Base-by-base conservation (phyloP, 345 rosid genomes). In the Syzygium grande region DNA sequence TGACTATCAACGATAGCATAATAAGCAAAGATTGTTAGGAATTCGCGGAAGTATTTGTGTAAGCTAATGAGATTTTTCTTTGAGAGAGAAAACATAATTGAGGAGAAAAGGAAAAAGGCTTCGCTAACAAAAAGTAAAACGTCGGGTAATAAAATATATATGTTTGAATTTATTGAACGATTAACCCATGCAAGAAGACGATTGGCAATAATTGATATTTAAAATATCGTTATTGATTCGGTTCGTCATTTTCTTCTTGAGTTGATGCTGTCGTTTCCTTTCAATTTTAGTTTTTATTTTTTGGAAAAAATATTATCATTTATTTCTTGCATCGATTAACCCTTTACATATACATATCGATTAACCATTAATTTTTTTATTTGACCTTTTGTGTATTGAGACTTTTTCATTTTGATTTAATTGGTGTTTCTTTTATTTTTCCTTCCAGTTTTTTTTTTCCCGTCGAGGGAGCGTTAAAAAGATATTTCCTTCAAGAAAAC, bases 41-140 rank as follows among this genome's bases (percentile, higher is more conserved):
- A 22, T 10, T 0, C 13, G n/a, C 11, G 12, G 2, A 55, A 21
- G 5, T 22, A 22, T 4, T 22, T 55, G 14, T 9, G 22, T 0
- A 9, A 9, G 22, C 12, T 21, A 22, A 55, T 22, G 1, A 55
- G 23, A 55, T 55, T 17, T 55, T 3, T 55, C n/a, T n/a, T 21
- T 9, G 59, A 21, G 27, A 55, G 22, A 55, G 8, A 11, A 55
- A 22, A 55, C 12, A 11, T 55, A 55, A 55, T 9, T 23, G 14
- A 55, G 61, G 9, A 56, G n/a, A 56, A 25, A 22, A 23, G n/a
- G 12, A 0, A 9, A 55, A 55, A 9, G 5, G n/a, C 61, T 56
- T 56, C 13, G 5, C n/a, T 10, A 22, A 56, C 10, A 56, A 56
- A 56, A 56, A 56, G 27, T 23, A 9, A 56, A 10, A 4, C 5